A percentile compares a stretch with the other conserved stretches of the same genome.
Conservation (phyloP, 352 stramenopile genomes). For the Saprolegnia parasitica region DNA sequence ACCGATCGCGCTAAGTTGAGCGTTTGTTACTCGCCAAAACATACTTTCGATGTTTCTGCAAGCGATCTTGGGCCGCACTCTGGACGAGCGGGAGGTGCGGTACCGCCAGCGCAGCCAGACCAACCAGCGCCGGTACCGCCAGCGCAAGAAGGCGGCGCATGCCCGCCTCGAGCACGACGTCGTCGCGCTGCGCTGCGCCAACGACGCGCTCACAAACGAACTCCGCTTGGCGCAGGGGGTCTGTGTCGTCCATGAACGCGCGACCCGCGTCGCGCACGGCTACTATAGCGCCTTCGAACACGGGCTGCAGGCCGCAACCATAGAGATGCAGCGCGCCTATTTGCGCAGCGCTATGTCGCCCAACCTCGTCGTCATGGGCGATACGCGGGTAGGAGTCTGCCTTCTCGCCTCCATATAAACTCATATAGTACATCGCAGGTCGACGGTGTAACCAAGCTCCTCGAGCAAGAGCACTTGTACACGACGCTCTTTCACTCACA, state of each 20-base stretch:
- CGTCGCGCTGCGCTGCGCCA: background rate
- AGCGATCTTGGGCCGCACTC: no score
- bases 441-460: constrained; percentile 6
- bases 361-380: constrained; percentile 6
- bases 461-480: constrained; percentile 16
- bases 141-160: background rate
- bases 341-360: background rate
- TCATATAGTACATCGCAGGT: background rate
- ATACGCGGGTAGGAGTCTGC: background rate
- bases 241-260: background rate
- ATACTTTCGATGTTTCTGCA: no score
- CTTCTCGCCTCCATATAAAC: background rate
- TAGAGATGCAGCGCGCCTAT: background rate
- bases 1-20: no score
- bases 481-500: constrained; percentile 12
- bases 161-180: background rate
- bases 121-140: constrained; percentile 11
- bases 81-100: background rate
- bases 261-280: background rate
- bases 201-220: constrained; percentile 3
- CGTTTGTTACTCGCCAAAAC: no score
- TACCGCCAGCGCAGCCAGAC: constrained; percentile 8
- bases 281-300: constrained; percentile 20
- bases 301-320: background rate
- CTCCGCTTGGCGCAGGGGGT: background rate